These are phyloP conservation scores for Clathrospora elynae DNA, from an alignment of 2,329 filamentous ascomycete genomes.

Conservation along the genomic window DNA sequence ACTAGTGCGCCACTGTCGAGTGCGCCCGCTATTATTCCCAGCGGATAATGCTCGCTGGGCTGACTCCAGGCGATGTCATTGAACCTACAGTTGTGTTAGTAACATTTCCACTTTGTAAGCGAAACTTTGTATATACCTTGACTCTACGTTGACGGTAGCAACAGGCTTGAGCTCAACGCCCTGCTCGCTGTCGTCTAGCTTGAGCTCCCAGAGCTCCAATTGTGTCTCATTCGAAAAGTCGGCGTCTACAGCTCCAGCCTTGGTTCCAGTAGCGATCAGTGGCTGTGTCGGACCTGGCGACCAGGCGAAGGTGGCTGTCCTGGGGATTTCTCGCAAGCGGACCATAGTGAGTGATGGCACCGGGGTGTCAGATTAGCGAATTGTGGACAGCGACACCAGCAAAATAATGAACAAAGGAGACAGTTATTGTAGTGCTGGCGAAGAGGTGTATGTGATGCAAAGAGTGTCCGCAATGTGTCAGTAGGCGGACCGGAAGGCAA, in stretches of 20 bases:
- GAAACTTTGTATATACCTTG: slow-evolving; percentile 65
- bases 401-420: slow-evolving; percentile 20
- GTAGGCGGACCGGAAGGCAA: slow-evolving; percentile 21
- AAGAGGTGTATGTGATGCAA: slow-evolving; percentile 23
- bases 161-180: slow-evolving; percentile 84
- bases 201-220: slow-evolving; percentile 94
- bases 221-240: slow-evolving; percentile 98
- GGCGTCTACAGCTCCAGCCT: slow-evolving; percentile 91
- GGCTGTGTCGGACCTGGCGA: slow-evolving; percentile 79
- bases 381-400: slow-evolving; percentile 24
- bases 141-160: slow-evolving; percentile 83
- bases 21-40: slow-evolving; percentile 91
- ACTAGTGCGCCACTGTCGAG: slow-evolving; percentile 93
- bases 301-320: slow-evolving; percentile 98
- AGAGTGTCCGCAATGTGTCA: slow-evolving; percentile 29
- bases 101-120: background rate
- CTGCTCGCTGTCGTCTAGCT: slow-evolving; percentile 75
- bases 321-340: slow-evolving; percentile 91
- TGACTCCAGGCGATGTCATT: slow-evolving; percentile 96
- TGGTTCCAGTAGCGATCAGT: slow-evolving; percentile 88
- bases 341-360: slow-evolving; percentile 70
- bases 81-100: slow-evolving; percentile 66
- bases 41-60: slow-evolving; percentile 75
- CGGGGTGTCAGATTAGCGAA: slow-evolving; percentile 34
- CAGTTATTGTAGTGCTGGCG: slow-evolving; percentile 16